A percentile compares a stretch with the other conserved stretches of the same genome.
Evolutionary conservation across 139 green algal genomes (phyloP).

Genomic region (Micromonas commoda): DNA sequence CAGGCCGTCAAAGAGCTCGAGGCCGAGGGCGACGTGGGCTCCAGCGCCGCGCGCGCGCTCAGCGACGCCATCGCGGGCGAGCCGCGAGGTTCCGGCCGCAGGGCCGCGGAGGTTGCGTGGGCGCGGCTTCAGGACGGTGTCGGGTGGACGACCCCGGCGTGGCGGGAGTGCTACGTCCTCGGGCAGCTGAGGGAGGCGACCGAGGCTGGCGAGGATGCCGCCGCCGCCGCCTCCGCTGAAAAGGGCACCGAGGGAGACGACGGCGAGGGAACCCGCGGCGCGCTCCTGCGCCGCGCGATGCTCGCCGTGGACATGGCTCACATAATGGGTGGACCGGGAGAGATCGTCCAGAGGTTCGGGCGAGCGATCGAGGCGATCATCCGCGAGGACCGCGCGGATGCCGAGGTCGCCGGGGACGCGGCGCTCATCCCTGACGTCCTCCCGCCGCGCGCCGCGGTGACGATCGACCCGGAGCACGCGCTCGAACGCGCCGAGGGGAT

Average conservation of each 20-base stretch:
- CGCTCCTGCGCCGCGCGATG: not conserved
- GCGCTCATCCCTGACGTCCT: not conserved
- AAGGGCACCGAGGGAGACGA: not conserved
- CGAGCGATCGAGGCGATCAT: not conserved
- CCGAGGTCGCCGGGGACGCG: not conserved
- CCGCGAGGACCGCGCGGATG: not conserved
- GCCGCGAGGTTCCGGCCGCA: not conserved
- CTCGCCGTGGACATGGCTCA: conserved; percentile 15
- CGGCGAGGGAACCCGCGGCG: not conserved
- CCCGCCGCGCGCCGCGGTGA: not conserved
- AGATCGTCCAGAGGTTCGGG: not conserved
- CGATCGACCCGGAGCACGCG: not conserved
- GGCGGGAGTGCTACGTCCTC: conserved; percentile 17
- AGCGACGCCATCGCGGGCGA: not conserved
- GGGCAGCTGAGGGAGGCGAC: not conserved
- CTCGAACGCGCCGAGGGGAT: not conserved
- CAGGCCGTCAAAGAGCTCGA: not conserved
- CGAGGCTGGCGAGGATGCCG: not conserved
- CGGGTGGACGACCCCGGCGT: conserved; percentile 1
- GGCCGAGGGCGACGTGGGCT: not conserved
- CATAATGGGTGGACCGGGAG: not conserved
- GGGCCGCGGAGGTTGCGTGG: not conserved
- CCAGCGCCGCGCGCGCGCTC: not conserved
- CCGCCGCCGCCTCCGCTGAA: not conserved
- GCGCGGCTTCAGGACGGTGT: not conserved